phyloP scores from a whole-genome alignment of 257 asterid species.

The Ilex aquifolium region DNA sequence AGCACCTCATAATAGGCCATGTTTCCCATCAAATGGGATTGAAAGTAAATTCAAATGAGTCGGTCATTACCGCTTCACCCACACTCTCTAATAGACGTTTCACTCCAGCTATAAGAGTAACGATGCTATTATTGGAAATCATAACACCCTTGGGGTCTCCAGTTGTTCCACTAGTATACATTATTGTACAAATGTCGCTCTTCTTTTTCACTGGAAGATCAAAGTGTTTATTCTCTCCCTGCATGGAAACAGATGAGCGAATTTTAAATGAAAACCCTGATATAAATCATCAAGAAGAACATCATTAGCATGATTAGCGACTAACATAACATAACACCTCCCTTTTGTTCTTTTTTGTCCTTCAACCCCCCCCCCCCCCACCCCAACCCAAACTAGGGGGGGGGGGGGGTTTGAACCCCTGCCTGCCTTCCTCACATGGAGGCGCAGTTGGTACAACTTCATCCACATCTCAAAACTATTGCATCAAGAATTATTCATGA shows the following conservation, averaged over 20 bases:
- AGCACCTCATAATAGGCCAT: too few species aligned
- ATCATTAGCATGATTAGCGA: background rate
- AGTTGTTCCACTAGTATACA: slow-evolving; percentile 99
- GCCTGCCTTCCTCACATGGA: too few species aligned
- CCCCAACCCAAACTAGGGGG: too few species aligned
- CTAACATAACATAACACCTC: too few species aligned
- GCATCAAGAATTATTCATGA: too few species aligned
- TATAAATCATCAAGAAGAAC: background rate
- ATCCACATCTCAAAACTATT: too few species aligned
- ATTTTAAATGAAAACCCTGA: background rate
- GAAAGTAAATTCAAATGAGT: background rate
- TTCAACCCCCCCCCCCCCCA: too few species aligned
- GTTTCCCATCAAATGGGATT: too few species aligned
- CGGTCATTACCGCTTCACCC: slow-evolving; percentile 51
- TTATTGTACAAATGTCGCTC: slow-evolving; percentile 85
- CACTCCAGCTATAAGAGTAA: slow-evolving; percentile 77
- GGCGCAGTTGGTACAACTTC: too few species aligned
- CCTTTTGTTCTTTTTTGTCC: too few species aligned
- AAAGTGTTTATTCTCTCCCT: slow-evolving; percentile 64
- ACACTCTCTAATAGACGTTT: slow-evolving; percentile 51
- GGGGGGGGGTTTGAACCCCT: too few species aligned
- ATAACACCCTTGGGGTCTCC: slow-evolving; percentile 98
- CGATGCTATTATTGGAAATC: slow-evolving; percentile 85
- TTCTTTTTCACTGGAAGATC: slow-evolving; percentile 83
- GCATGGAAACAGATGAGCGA: slow-evolving; percentile 9